Evolutionary conservation across 768 basidiomycete species (phyloP), one percentile per base, ranked within the genome.

Genomic region (Naganishia vaughanmartiniae): DNA sequence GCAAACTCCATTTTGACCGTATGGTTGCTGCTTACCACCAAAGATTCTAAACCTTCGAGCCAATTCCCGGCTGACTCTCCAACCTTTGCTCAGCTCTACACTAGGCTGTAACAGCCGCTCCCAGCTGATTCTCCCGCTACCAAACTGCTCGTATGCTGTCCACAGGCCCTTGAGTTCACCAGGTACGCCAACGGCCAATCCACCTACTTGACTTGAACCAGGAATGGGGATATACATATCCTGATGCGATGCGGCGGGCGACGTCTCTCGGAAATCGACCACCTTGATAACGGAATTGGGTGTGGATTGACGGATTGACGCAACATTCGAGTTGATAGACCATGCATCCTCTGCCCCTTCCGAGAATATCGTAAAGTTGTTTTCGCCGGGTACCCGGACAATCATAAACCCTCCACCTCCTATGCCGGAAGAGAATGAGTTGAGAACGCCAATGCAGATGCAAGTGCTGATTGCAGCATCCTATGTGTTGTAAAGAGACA

Each of bases 231-330:
- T 75, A 81, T 87, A 97, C 93, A 97, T 97, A 5, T 87, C 87
- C 48, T 83, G 79, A 76, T 89, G 90, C 6, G 92, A 84, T 39
- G 86, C 80, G 0, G 85, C 85, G 0, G 95, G 92, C 0, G 90
- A 92, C 0, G 87, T 89, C 81, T 97, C 95, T 53, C 95, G 87
- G 79, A 92, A 97, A 82, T 97, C 91, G 60, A 97, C 85, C 9
- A 76, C 72, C n/a, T 73, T 72, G 36, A 78, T 70, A 10, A 26
- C 70, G 53, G 54, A 88, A 84, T 39, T 89, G 7, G 75, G 80
- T 34, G 82, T 82, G 0, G 83, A 74, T 42, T 63, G 12, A 30
- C 60, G 60, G 9, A 63, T 24, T 0, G 39, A 21, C 12, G 36
- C 42, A 30, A 63, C 36, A 45, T 63, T 45, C 60, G 60, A 34